Evolutionary conservation across 73 alveolate genomes (phyloP), one percentile per base, ranked within the genome.

Genomic region (Paramecium sexaurelia): DNA sequence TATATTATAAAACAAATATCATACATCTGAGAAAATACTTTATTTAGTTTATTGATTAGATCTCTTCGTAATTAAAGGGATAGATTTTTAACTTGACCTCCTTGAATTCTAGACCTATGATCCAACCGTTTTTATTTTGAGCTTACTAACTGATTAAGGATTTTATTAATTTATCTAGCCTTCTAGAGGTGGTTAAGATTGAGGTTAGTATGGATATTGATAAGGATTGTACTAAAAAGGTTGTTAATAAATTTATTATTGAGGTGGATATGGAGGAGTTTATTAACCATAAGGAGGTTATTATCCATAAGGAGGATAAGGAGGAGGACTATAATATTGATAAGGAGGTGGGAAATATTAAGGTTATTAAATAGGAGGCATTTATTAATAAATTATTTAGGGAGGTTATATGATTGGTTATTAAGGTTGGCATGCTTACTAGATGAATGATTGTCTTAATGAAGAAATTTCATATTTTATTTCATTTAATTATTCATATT

Each of bases 161-260:
- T 61, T 61, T 61, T 61, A 61, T 61, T 19, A 61, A 11, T 61
- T 94, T 93, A 15, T 43, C 94, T 85, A 95, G 96, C 55, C 97
- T 97, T 29, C 97, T 95, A 90, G 92, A 97, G 78, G 61, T 96
- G 45, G 84, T 93, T 89, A 96, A 45, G 57, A 22, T 97, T 27
- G 98, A 97, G 22, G 99, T 95, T 88, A 92, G 93, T 85, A 94
- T 93, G 78, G 99, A 96, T 6, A 55, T 96, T 94, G 61, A 90
- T 96, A 33, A 94, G 92, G 56, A 92, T 84, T 26, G 92, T 73
- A 57, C 93, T 67, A 95, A 96, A 43, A 85, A 91, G 71, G 98
- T 97, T 29, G 75, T 94, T 37, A 51, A 51, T 51, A 51, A 2
- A 17, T 26, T 51, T 51, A 51, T 51, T 51, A 29, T 17, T 51